phyloP scores from a whole-genome alignment of 2,329 filamentous ascomycete species.

The Aurifilum marmelostoma region DNA sequence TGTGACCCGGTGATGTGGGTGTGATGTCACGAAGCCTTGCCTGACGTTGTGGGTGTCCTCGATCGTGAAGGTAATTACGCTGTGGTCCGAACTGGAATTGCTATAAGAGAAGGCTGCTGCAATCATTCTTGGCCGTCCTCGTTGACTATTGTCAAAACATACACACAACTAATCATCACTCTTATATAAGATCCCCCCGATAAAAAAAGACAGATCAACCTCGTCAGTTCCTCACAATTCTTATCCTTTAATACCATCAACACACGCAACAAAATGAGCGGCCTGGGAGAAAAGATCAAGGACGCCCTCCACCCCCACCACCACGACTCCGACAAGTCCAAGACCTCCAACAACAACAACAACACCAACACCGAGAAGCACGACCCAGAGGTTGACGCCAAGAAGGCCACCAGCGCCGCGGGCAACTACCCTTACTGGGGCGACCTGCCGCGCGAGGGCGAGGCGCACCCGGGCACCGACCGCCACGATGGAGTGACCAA shows the following conservation, averaged over 20 bases:
- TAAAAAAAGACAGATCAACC: too few species aligned
- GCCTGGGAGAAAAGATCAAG: slow-evolving; percentile 27
- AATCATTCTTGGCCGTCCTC: neutral
- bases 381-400: slow-evolving; percentile 11
- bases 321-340: slow-evolving; percentile 6
- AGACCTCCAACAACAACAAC: slow-evolving; percentile 13
- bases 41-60: neutral
- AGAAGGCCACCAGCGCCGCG: slow-evolving; percentile 23
- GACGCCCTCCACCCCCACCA: slow-evolving; percentile 10
- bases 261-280: slow-evolving; percentile 14
- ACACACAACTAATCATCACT: too few species aligned
- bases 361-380: slow-evolving; percentile 8
- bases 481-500: neutral
- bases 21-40: neutral
- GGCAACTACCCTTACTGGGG: slow-evolving; percentile 29
- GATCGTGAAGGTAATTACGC: neutral
- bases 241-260: neutral
- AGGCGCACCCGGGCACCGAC: neutral
- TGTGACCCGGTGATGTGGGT: neutral
- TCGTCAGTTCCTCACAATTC: too few species aligned
- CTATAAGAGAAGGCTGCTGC: neutral
- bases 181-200: too few species aligned
- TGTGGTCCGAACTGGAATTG: too few species aligned
- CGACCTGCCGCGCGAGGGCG: slow-evolving; percentile 13
- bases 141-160: neutral